phyloP scores from a whole-genome alignment of 2,329 filamentous ascomycete genomes.

The Davidsoniella neocaledoniae region DNA sequence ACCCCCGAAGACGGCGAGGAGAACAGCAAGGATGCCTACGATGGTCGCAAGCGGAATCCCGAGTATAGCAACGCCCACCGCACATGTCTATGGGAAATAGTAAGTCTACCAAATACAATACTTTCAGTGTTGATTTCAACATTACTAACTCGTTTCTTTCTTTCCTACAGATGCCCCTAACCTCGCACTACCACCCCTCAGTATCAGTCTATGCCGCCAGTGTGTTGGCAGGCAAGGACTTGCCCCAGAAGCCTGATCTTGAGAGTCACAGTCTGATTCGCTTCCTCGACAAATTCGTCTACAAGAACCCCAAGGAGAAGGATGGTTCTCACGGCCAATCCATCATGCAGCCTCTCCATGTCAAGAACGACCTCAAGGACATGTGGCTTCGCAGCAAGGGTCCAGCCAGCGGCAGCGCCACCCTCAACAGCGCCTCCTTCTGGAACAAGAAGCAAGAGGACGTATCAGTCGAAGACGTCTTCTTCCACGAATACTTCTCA shows the following conservation, averaged over 20 bases:
- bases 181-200: conserved; percentile 81
- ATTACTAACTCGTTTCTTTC: not conserved
- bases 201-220: conserved; percentile 68
- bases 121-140: not conserved
- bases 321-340: conserved; percentile 57
- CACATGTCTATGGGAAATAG: conserved; percentile 83
- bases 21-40: conserved; percentile 36
- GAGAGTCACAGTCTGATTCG: conserved; percentile 81
- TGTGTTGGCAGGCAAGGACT: conserved; percentile 49
- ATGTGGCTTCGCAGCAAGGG: conserved; percentile 38
- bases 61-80: conserved; percentile 85
- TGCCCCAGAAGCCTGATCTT: conserved; percentile 78
- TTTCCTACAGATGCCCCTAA: conserved; percentile 39
- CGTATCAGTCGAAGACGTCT: conserved; percentile 79
- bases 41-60: conserved; percentile 80
- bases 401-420: conserved; percentile 20
- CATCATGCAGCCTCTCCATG: conserved; percentile 83
- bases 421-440: conserved; percentile 74
- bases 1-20: conserved; percentile 46
- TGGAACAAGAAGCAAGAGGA: conserved; percentile 83
- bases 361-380: conserved; percentile 34
- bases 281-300: conserved; percentile 97
- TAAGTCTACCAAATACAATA: conserved; percentile 24
- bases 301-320: conserved; percentile 71
- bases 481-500: conserved; percentile 96